Conservation (phyloP, 1,139 yeast species). For the Suhomyces taliae region DNA sequence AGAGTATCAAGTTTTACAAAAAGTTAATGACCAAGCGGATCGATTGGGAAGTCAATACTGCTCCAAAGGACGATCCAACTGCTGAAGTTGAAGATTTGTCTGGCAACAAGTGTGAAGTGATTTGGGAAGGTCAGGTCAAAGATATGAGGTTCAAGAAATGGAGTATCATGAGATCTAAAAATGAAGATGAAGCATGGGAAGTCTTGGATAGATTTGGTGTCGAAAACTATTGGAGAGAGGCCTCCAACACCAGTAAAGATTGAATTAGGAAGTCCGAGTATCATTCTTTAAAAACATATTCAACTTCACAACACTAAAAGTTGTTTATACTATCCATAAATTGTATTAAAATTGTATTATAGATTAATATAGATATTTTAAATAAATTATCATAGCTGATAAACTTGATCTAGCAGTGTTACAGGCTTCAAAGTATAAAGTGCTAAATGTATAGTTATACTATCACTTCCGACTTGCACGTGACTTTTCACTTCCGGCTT, state of each 20-base stretch:
- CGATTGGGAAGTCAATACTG: constrained; percentile 59
- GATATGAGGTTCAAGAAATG: constrained; percentile 59
- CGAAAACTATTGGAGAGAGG: constrained; percentile 64
- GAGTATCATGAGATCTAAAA: constrained; percentile 51
- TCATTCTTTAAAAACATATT: no score
- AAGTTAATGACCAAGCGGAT: constrained; percentile 63
- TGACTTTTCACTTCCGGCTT: no score
- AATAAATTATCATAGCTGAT: no score
- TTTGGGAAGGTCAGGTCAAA: constrained; percentile 78
- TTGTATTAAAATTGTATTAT: no score
- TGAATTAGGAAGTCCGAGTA: no score
- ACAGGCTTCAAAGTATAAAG: no score
- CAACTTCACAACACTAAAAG: no score
- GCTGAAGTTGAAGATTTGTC: constrained; percentile 11
- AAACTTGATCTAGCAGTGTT: no score
- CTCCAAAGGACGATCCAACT: constrained; percentile 21
- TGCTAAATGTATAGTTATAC: no score
- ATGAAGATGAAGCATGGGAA: constrained; percentile 56
- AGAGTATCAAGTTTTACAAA: constrained; percentile 60
- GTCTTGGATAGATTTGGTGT: constrained; percentile 51
- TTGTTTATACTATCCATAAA: no score
- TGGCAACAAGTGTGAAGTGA: constrained; percentile 49
- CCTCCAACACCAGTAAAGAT: constrained; percentile 13
- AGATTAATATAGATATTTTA: no score
- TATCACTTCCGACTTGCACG: no score